phyloP scores from a whole-genome alignment of 306 rosid species.

The Erythrophleum fordii region DNA sequence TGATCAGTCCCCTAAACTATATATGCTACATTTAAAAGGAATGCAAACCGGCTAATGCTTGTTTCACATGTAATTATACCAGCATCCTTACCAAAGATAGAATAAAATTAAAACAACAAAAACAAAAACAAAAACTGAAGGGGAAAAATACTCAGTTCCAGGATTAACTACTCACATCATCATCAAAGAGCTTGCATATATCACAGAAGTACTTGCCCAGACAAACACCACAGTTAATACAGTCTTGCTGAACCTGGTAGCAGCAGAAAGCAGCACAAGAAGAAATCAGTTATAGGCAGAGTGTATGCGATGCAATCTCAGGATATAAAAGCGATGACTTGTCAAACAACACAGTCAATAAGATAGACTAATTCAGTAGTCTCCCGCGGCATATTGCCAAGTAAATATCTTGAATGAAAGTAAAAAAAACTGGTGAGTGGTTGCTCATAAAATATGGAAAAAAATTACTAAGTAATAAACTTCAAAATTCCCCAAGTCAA shows the following conservation, averaged over 20 bases:
- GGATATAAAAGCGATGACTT: background rate
- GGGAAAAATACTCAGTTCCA: background rate
- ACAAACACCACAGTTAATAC: slow-evolving; percentile 86
- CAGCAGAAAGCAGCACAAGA: slow-evolving; percentile 11
- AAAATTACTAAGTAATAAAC: background rate
- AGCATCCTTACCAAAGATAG: background rate
- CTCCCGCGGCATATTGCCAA: background rate
- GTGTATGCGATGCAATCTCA: background rate
- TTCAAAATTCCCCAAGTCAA: slow-evolving; percentile 7
- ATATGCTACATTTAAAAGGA: background rate
- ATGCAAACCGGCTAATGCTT: background rate
- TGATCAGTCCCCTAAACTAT: background rate
- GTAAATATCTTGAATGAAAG: background rate
- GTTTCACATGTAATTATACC: background rate
- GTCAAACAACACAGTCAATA: background rate
- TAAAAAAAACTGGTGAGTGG: background rate
- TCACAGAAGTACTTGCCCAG: slow-evolving; percentile 89
- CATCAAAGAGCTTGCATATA: slow-evolving; percentile 86
- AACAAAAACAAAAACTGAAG: background rate
- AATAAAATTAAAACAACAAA: background rate
- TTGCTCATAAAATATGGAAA: slow-evolving; percentile 15
- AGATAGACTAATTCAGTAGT: background rate
- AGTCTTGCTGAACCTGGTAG: slow-evolving; percentile 76
- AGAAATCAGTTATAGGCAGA: background rate
- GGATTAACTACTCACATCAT: slow-evolving; percentile 70